Conservation (phyloP, 2,329 filamentous ascomycete species). For the Lachnellula willkommii region DNA sequence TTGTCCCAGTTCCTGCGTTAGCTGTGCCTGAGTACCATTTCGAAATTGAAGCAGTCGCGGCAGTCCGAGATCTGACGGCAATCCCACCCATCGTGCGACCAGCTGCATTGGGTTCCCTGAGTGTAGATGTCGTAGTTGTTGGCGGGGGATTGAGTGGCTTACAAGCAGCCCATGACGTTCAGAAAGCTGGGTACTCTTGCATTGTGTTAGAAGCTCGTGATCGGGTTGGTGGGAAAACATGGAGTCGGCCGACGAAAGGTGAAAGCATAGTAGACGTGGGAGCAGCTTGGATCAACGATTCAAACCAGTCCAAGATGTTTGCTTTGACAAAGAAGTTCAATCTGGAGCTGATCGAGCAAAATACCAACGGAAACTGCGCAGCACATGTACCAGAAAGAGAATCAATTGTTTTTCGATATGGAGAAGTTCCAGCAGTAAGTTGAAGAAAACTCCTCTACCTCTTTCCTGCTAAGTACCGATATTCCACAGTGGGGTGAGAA, state of each 20-base stretch:
- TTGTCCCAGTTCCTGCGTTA: conserved; percentile 39
- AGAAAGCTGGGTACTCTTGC: conserved; percentile 12
- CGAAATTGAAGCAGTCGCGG: conserved; percentile 38
- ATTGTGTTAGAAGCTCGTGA: conserved; percentile 38
- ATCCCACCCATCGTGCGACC: neutral
- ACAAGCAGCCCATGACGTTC: conserved; percentile 11
- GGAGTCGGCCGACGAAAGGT: conserved; percentile 19
- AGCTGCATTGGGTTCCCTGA: neutral
- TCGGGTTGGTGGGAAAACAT: conserved; percentile 39
- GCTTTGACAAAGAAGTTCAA: conserved; percentile 37
- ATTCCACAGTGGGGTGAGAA: too few species aligned
- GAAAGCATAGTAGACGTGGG: conserved; percentile 45
- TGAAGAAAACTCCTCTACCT: too few species aligned
- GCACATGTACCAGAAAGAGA: conserved; percentile 37
- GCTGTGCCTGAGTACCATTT: conserved; percentile 37
- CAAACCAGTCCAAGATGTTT: conserved; percentile 33
- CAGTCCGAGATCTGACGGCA: conserved; percentile 20
- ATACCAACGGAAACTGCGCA: conserved; percentile 40
- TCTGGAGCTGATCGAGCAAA: conserved; percentile 43
- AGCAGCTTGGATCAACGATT: conserved; percentile 53
- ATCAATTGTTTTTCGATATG: conserved; percentile 31
- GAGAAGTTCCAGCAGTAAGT: conserved; percentile 27
- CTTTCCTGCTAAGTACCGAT: neutral
- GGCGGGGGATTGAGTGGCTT: conserved; percentile 13
- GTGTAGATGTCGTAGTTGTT: conserved; percentile 11